Evolutionary conservation across 352 stramenopile genomes (phyloP).

Genomic region (Globisporangium rhizosaccharum): DNA sequence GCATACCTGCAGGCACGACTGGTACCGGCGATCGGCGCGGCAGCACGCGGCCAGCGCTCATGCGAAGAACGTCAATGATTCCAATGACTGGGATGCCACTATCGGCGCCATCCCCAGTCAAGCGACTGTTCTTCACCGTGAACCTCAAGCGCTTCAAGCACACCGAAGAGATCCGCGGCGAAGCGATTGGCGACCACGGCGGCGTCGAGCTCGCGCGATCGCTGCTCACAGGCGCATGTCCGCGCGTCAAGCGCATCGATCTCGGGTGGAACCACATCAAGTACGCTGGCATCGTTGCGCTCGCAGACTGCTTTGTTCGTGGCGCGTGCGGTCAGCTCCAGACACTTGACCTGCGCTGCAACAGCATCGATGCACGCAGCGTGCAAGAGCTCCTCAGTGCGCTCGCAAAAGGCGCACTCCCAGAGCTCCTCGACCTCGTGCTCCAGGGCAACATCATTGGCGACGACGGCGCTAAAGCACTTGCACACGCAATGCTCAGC

Average conservation of each 20-base stretch:
- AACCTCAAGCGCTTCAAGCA: conserved; percentile 78
- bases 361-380: conserved; percentile 44
- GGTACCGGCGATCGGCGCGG: too few relatives aligned
- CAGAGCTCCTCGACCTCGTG: conserved; percentile 42
- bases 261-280: conserved; percentile 71
- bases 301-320: conserved; percentile 48
- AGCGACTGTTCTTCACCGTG: conserved; percentile 60
- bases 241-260: conserved; percentile 44
- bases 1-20: background rate
- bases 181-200: conserved; percentile 48
- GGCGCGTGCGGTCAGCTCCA: conserved; percentile 49
- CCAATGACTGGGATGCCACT: background rate
- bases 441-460: conserved; percentile 56
- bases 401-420: conserved; percentile 46
- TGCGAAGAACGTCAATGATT: background rate
- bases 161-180: conserved; percentile 47
- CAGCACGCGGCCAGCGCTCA: background rate
- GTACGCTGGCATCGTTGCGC: conserved; percentile 37
- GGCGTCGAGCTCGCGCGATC: conserved; percentile 52
- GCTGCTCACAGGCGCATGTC: conserved; percentile 62
- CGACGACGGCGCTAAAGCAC: conserved; percentile 45
- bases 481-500: conserved; percentile 51
- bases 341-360: conserved; percentile 58
- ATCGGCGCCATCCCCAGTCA: conserved; percentile 5
- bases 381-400: conserved; percentile 30